Conservation (phyloP, 2,329 filamentous ascomycete genomes). For the Clarireedia hainanense region DNA sequence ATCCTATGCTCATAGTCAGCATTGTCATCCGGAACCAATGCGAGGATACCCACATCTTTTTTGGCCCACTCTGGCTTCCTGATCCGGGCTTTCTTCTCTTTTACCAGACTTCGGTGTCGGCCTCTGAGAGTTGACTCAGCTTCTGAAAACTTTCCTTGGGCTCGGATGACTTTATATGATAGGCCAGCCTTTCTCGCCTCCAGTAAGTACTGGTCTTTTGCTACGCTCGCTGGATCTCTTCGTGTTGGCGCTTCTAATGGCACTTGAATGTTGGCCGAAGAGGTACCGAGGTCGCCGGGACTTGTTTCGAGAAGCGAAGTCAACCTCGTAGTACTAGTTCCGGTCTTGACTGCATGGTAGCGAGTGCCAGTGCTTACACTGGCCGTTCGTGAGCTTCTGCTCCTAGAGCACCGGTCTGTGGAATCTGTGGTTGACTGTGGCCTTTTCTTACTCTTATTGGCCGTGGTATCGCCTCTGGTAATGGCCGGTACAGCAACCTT, state of each 20-base stretch:
- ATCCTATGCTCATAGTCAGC: constrained; percentile 30
- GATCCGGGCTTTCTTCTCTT: constrained; percentile 52
- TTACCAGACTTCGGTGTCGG: constrained; percentile 57
- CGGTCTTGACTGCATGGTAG: background rate
- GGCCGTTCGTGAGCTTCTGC: too few relatives aligned
- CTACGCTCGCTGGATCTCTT: constrained; percentile 17
- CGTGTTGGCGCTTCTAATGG: background rate
- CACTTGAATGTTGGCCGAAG: constrained; percentile 9
- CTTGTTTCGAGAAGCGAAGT: too few relatives aligned
- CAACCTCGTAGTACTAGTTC: background rate
- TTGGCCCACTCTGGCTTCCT: constrained; percentile 58
- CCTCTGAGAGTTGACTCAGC: constrained; percentile 68
- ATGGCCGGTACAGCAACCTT: too few relatives aligned
- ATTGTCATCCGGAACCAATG: background rate
- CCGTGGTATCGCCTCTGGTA: too few relatives aligned
- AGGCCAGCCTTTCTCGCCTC: constrained; percentile 45
- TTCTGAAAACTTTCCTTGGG: constrained; percentile 46
- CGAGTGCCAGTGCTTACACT: background rate
- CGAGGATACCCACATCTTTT: constrained; percentile 49
- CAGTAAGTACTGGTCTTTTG: constrained; percentile 44
- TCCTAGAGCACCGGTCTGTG: too few relatives aligned
- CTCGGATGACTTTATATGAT: constrained; percentile 58
- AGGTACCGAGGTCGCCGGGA: too few relatives aligned
- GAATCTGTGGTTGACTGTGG: too few relatives aligned
- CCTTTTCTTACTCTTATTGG: too few relatives aligned